These are phyloP conservation scores for Naganishia friedmannii DNA, from an alignment of 768 basidiomycete species.

Conservation along the genomic window DNA sequence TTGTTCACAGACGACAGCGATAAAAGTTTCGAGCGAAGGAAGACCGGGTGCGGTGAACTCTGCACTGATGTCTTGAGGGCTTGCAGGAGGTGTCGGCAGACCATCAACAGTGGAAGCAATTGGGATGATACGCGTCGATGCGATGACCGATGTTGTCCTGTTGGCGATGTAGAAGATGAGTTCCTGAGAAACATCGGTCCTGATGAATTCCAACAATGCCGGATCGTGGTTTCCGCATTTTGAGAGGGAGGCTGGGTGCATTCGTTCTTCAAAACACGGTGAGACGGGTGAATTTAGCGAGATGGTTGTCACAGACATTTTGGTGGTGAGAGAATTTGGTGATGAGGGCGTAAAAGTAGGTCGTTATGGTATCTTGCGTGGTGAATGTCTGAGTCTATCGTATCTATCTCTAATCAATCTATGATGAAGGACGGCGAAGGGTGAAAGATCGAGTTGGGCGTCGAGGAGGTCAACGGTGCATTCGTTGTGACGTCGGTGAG, in stretches of 20 bases:
- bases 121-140: conserved; percentile 51
- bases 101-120: conserved; percentile 40
- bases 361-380: conserved; percentile 17
- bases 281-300: conserved; percentile 4
- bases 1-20: conserved; percentile 71
- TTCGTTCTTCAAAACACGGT: conserved; percentile 45
- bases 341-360: background rate
- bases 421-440: background rate
- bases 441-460: conserved; percentile 4
- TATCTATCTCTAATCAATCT: conserved; percentile 1
- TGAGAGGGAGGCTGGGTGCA: conserved; percentile 48
- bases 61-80: conserved; percentile 54
- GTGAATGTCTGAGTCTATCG: conserved; percentile 10
- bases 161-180: conserved; percentile 83
- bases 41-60: conserved; percentile 54
- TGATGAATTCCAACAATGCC: conserved; percentile 73
- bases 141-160: conserved; percentile 72
- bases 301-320: conserved; percentile 25
- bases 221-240: conserved; percentile 65
- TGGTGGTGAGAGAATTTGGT: background rate
- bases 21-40: conserved; percentile 81
- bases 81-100: conserved; percentile 67
- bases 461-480: conserved; percentile 6
- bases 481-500: conserved; percentile 8
- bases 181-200: conserved; percentile 70